Evolutionary conservation across 495 filamentous ascomycete genomes (phyloP).

Genomic region (Podospora pseudopauciseta): DNA sequence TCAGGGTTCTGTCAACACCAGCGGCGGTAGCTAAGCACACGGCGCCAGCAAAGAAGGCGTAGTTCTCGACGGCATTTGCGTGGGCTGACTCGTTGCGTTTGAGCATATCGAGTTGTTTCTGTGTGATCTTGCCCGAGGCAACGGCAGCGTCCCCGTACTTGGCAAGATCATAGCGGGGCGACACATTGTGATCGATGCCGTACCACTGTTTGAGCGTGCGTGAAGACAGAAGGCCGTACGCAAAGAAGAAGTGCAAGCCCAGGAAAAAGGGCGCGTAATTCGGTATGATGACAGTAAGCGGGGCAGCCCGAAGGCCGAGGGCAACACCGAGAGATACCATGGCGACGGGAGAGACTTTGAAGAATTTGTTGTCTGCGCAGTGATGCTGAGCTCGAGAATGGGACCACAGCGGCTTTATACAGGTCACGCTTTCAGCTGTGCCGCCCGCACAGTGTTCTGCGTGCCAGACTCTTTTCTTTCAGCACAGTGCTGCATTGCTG

Average conservation of each 20-base stretch:
- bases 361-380: no score
- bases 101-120: conserved; percentile 41
- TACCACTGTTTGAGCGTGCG: conserved; percentile 41
- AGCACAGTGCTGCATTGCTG: no score
- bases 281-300: no score
- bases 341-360: no score
- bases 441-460: no score
- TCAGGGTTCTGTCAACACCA: conserved; percentile 34
- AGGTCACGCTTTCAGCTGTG: no score
- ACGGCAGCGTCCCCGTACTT: conserved; percentile 51
- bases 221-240: conserved; percentile 44
- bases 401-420: no score
- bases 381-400: no score
- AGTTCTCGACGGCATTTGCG: conserved; percentile 49
- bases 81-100: conserved; percentile 48
- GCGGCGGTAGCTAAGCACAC: conserved; percentile 34
- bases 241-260: conserved; percentile 45
- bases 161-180: conserved; percentile 47
- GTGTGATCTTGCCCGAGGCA: conserved; percentile 46
- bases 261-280: conserved; percentile 32
- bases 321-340: no score
- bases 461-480: no score
- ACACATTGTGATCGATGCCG: conserved; percentile 50
- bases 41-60: conserved; percentile 41
- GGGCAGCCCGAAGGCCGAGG: no score